phyloP scores from a whole-genome alignment of 2,329 filamentous ascomycete species.

The Ascochyta koolunga region DNA sequence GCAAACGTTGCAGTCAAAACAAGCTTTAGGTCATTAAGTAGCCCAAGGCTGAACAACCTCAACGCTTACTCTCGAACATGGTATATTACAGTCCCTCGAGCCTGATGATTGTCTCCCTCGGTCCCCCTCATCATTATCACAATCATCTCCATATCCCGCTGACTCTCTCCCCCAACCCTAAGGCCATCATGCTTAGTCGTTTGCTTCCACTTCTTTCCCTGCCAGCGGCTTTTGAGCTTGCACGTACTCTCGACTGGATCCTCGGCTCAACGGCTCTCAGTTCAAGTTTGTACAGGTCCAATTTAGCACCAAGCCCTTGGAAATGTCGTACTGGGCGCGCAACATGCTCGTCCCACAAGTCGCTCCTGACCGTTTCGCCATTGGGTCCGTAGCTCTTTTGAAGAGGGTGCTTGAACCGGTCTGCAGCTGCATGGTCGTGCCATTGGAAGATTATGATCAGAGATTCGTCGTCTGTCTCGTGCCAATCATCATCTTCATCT shows the following conservation, averaged over 20 bases:
- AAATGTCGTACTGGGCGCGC: slow-evolving; percentile 36
- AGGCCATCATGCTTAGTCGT: slow-evolving; percentile 33
- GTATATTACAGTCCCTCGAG: neutral
- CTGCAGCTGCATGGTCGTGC: slow-evolving; percentile 31
- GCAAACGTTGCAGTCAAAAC: neutral
- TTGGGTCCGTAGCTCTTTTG: slow-evolving; percentile 37
- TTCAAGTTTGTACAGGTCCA: slow-evolving; percentile 32
- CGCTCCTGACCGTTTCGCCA: slow-evolving; percentile 22
- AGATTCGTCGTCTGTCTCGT: slow-evolving; percentile 26
- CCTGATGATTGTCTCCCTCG: neutral
- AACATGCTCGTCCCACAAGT: slow-evolving; percentile 36
- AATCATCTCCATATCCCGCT: slow-evolving; percentile 32
- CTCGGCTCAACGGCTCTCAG: slow-evolving; percentile 35
- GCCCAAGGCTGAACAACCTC: neutral
- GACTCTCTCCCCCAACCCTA: slow-evolving; percentile 32
- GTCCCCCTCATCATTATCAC: neutral
- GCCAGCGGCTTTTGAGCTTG: slow-evolving; percentile 4
- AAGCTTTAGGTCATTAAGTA: neutral
- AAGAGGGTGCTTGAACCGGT: slow-evolving; percentile 37
- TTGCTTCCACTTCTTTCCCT: slow-evolving; percentile 31
- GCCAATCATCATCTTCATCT: slow-evolving; percentile 16
- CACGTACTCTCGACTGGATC: slow-evolving; percentile 13
- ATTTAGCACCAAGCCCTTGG: slow-evolving; percentile 29
- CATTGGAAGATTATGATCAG: slow-evolving; percentile 42
- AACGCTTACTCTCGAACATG: neutral